Base-by-base conservation (phyloP, 75 land plant species). In the Sequoia sempervirens region DNA sequence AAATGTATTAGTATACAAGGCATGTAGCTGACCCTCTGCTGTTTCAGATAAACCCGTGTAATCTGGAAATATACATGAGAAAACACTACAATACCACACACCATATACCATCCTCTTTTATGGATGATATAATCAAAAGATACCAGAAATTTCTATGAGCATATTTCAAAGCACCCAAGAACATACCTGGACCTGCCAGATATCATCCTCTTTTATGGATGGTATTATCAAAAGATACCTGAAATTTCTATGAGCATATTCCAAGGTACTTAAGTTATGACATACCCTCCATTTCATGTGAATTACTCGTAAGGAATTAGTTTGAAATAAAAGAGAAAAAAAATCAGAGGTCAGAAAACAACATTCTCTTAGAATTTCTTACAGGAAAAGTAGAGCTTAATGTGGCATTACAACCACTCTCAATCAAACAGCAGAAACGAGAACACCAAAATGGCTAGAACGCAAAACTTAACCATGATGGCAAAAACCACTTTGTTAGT, bases 401-500 rank as follows among this genome's bases (percentile, higher is more conserved):
- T 32, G 36, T 70, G 73, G 73, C 32, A 23, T 32, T 30, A 30
- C 12, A 70, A 70, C 73, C 73, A 70, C 36, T 8, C n/a, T 26
- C 70, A 70, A 28, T 23, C 36, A 70, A 30, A 70, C 73, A 69
- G 34, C 72, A 69, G 32, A 69, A 69, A 10, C 30, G 36, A 13
- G 72, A 69, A 69, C 72, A 32, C n/a, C 73, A 70, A 70, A 70
- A 70, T 30, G 73, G 73, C 37, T 70, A 11, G 37, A 70, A 70
- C 7, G 36, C 36, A 70, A 32, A 70, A 61, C 66, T 5, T 23
- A 61, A 61, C 66, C 36, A 30, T 70, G 73, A 70, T 23, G 36
- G 13, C 66, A 70, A 70, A 70, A 70, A 23, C 73, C 73, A 70
- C n/a, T 61, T 61, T 54, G 17, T 54, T 26, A 61, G n/a, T 23